Evolutionary conservation across 768 basidiomycete genomes (phyloP), one percentile per base, ranked within the genome.

Genomic region (Rhodotorula taiwanensis): DNA sequence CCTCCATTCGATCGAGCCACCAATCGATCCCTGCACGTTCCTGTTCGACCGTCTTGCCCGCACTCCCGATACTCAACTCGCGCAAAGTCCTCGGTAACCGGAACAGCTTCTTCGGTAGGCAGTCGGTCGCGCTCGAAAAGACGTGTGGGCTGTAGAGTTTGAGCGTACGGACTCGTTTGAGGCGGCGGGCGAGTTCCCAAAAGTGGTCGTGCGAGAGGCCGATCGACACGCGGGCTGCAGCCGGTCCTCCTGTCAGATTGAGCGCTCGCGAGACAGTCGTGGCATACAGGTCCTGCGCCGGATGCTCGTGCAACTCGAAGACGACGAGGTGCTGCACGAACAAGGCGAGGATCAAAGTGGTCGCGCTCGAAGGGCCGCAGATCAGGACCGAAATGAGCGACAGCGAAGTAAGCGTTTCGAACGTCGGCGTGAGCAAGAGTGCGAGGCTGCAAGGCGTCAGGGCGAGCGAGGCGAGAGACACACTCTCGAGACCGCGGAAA

Each of bases 11-110:
- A n/a, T n/a, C n/a, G 20, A 62, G 18, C 60, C 60, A 62, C 36
- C 42, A 55, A 7, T 2, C 27, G 9, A 60, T 16, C 39, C 44
- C 54, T 3, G n/a, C n/a, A n/a, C n/a, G n/a, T n/a, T 23, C 48
- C 9, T 23, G 18, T 6, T 41, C 34, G 28, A 55, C 31, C 13
- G 51, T 41, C 4, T 21, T 21, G 10, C 36, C 39, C 13, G 31
- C 11, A 4, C 36, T 33, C 4, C 60, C 60, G 53, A 62, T n/a
- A 20, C 18, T 25, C 18, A 62, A 55, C n/a, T 56, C 39, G 23
- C 52, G 55, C 43, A 62, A 51, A 4, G 30, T 2, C 11, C 50
- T 42, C 10, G 61, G 61, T 21, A 62, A 55, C 25, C 8, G 2
- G 44, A 52, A 62, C 20, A 20, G 11, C 2, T 16, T 11, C 28